phyloP scores from a whole-genome alignment of 768 basidiomycete species.

The Exsudoporus frostii region DNA sequence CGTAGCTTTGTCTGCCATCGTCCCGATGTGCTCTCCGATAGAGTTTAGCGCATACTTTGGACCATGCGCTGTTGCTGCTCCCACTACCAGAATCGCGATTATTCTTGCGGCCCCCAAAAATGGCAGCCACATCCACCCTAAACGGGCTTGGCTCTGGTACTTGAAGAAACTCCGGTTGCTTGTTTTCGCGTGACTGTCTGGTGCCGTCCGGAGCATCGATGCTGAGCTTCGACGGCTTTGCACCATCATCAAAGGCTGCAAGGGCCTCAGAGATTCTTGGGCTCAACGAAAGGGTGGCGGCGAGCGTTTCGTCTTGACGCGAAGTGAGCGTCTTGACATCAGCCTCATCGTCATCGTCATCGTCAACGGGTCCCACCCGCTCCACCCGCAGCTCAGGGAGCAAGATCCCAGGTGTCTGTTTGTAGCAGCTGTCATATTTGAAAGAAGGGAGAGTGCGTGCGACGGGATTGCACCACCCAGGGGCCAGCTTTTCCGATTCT shows the following conservation, averaged over 20 bases:
- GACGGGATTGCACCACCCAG: constrained; percentile 30
- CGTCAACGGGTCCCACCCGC: constrained; percentile 13
- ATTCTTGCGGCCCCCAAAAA: constrained; percentile 20
- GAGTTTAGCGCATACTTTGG: constrained; percentile 29
- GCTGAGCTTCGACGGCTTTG: constrained; percentile 1
- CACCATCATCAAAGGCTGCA: background rate
- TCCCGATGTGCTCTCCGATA: constrained; percentile 32
- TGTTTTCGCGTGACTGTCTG: background rate
- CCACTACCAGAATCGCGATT: constrained; percentile 20
- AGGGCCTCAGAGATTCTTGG: constrained; percentile 40
- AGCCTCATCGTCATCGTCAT: constrained; percentile 23
- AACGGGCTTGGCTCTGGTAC: constrained; percentile 47
- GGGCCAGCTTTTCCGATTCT: constrained; percentile 34
- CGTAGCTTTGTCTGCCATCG: constrained; percentile 23
- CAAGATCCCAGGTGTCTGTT: constrained; percentile 11
- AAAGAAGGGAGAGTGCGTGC: constrained; percentile 15
- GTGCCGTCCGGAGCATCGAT: constrained; percentile 4
- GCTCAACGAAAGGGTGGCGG: constrained; percentile 43
- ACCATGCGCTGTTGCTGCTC: constrained; percentile 29
- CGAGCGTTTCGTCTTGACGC: constrained; percentile 34
- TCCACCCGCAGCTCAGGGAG: constrained; percentile 22
- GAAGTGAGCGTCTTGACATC: constrained; percentile 32
- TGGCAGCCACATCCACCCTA: constrained; percentile 38
- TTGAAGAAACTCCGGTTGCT: constrained; percentile 28
- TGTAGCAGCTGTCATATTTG: constrained; percentile 1